Evolutionary conservation across 2,329 filamentous ascomycete genomes (phyloP).

Genomic region (Orbilia oligospora): DNA sequence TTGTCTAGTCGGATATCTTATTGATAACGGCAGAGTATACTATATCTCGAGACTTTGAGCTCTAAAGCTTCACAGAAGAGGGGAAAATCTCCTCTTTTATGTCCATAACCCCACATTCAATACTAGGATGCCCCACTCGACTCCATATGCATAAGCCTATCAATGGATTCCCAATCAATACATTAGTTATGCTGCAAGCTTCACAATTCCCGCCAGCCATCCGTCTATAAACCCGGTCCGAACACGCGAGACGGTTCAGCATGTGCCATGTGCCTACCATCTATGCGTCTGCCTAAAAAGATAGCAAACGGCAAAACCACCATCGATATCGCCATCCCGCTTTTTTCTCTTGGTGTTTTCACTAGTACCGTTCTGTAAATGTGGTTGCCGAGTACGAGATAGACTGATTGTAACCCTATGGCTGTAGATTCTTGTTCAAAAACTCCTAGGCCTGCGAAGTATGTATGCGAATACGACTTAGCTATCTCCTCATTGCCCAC

Average conservation of each 20-base stretch:
- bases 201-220: conserved; percentile 5
- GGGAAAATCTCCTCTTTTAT: background rate
- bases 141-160: background rate
- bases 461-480: background rate
- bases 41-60: background rate
- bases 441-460: background rate
- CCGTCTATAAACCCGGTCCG: background rate
- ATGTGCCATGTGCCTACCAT: background rate
- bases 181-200: background rate
- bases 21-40: background rate
- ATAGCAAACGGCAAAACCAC: background rate
- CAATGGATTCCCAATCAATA: background rate
- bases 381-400: background rate
- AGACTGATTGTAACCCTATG: background rate
- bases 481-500: background rate
- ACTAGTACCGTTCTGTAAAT: background rate
- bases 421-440: background rate
- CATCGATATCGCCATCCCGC: conserved; percentile 3
- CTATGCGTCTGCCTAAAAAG: conserved; percentile 18
- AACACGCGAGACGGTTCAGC: background rate
- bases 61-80: background rate
- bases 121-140: background rate
- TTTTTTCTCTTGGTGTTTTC: conserved; percentile 6
- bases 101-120: background rate
- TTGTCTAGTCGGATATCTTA: background rate